Evolutionary conservation across 768 basidiomycete species (phyloP).

Genomic region (Cubamyces sp.): DNA sequence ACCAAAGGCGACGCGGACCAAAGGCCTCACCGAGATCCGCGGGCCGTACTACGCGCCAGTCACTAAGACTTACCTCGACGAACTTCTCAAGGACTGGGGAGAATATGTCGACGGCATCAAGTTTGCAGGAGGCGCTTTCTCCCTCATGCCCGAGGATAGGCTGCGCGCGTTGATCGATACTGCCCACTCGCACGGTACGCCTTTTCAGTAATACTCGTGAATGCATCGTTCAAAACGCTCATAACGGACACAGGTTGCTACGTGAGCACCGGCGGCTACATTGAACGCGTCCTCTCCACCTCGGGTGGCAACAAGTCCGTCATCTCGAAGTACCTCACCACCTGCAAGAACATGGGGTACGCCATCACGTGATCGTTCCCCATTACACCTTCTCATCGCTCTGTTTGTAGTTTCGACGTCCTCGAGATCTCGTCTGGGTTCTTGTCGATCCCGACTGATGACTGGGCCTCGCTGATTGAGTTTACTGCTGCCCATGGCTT

Average conservation of each 20-base stretch:
- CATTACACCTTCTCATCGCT: neutral
- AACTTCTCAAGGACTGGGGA: conserved; percentile 46
- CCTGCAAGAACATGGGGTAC: conserved; percentile 44
- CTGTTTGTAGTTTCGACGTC: conserved; percentile 44
- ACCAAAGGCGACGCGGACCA: conserved; percentile 38
- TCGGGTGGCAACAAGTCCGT: conserved; percentile 38
- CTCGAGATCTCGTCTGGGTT: conserved; percentile 50
- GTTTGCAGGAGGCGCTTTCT: conserved; percentile 48
- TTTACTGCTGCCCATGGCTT: conserved; percentile 43
- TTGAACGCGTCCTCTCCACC: conserved; percentile 43
- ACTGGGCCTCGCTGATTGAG: conserved; percentile 46
- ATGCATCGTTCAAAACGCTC: neutral
- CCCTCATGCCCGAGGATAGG: conserved; percentile 45
- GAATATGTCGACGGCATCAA: conserved; percentile 50
- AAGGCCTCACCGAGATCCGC: conserved; percentile 49
- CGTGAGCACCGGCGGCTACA: conserved; percentile 49
- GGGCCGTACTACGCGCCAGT: conserved; percentile 50
- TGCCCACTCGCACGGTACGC: conserved; percentile 42
- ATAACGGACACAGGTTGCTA: conserved; percentile 32
- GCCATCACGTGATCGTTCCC: conserved; percentile 2
- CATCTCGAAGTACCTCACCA: conserved; percentile 41
- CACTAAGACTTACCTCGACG: conserved; percentile 45
- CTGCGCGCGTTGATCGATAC: conserved; percentile 44
- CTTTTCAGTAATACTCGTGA: neutral
- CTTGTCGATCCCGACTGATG: conserved; percentile 48